These are phyloP conservation scores for Albizia julibrissin DNA, from an alignment of 306 rosid species.

Conservation along the genomic window DNA sequence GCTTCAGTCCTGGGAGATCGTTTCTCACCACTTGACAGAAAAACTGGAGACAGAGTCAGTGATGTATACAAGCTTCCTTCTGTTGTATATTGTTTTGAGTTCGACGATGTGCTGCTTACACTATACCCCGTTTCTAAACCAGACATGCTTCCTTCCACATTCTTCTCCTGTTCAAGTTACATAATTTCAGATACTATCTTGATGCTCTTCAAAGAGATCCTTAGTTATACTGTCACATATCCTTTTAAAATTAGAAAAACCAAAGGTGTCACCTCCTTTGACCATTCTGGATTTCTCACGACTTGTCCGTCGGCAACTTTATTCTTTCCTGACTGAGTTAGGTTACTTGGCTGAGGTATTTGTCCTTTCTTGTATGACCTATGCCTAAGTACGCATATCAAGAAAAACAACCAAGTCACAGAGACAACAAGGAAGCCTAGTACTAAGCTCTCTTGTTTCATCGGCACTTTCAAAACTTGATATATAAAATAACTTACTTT, in stretches of 20 bases:
- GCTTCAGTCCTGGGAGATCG: slow-evolving; percentile 61
- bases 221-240: not conserved
- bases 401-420: slow-evolving; percentile 23
- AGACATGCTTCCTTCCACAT: slow-evolving; percentile 24
- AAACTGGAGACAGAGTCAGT: slow-evolving; percentile 60
- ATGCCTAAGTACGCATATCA: slow-evolving; percentile 37
- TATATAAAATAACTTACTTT: slow-evolving; percentile 26
- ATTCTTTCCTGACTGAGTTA: slow-evolving; percentile 31
- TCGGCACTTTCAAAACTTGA: not conserved
- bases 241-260: not conserved
- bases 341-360: slow-evolving; percentile 30
- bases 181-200: not conserved
- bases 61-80: slow-evolving; percentile 43
- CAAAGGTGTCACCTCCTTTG: slow-evolving; percentile 45
- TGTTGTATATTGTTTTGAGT: slow-evolving; percentile 34
- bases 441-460: not conserved
- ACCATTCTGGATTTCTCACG: slow-evolving; percentile 33
- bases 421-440: not conserved
- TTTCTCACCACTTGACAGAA: slow-evolving; percentile 37
- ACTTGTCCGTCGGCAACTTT: slow-evolving; percentile 17
- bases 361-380: slow-evolving; percentile 43
- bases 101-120: slow-evolving; percentile 49
- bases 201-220: not conserved
- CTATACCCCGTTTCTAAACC: slow-evolving; percentile 41
- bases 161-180: slow-evolving; percentile 40